Base-by-base conservation (phyloP, 129 eudicot genomes). In the Flaveria bidentis region DNA sequence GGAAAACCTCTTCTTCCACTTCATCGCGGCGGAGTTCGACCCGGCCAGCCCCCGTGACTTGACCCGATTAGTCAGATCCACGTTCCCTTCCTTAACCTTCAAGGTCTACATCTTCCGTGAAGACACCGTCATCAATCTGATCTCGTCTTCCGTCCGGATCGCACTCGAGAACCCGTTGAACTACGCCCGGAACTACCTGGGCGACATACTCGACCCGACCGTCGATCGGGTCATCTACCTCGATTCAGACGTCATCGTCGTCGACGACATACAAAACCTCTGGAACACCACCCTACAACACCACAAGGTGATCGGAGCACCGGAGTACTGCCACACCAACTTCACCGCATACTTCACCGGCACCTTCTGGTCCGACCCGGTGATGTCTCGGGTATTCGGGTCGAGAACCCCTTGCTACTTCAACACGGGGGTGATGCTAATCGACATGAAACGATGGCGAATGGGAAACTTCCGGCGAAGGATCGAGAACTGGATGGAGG, bases 81-180 rank as follows among this genome's bases (percentile, higher is more conserved):
- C 71, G 9, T 61, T 74, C 65, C 70, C 78, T 12, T 74, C 66
- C 12, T 82, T 91, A 44, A 62, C 66, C 10, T 86, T 91, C 83
- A 82, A 73, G 33, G 86, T 91, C 63, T 83, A 87, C 77, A 82
- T 81, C 58, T 91, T 91, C 86, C 68, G 82, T 62, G 84, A 88
- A 23, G 69, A 74, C 67, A 62, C 76, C 7, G 97, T 91, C 70
- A 80, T 26, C n/a, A 84, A 81, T 74, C 82, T 87, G 41, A 91
- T 91, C 83, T 91, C 97, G 46, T 78, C 90, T 69, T 91, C 97
- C 30, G 64, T 91, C 71, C 92, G 97, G 60, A 85, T 82, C 53
- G 97, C 97, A 14, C 90, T 91, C 44, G 97, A 91, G 68, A 95
- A 91, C 57, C 97, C 97, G 3, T 78, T 91, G 39, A 91, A 91